Conservation (phyloP, 2,329 filamentous ascomycete genomes). For the Microdochium nivale region DNA sequence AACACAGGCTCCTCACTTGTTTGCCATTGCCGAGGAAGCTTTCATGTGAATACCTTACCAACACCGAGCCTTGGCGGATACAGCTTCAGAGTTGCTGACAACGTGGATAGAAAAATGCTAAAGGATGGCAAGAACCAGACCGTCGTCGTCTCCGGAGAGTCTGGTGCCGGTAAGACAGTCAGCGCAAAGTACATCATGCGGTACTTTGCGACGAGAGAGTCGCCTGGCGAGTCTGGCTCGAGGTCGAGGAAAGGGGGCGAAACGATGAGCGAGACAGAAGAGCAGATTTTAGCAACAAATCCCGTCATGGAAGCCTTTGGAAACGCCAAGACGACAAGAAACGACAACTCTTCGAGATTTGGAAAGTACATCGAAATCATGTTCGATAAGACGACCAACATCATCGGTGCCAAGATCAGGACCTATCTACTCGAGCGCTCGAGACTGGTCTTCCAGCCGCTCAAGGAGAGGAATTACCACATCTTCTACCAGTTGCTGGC, state of each 20-base stretch:
- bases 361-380: slow-evolving; percentile 99
- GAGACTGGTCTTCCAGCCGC: slow-evolving; percentile 89
- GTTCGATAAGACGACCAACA: slow-evolving; percentile 92
- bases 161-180: slow-evolving; percentile 96
- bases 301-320: slow-evolving; percentile 99
- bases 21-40: slow-evolving; percentile 97
- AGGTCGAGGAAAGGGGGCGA: slow-evolving; percentile 68
- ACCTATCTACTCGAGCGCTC: slow-evolving; percentile 94
- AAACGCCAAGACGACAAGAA: slow-evolving; percentile 98
- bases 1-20: slow-evolving; percentile 94
- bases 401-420: slow-evolving; percentile 94
- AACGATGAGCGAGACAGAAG: slow-evolving; percentile 93
- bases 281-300: slow-evolving; percentile 96
- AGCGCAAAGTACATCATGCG: slow-evolving; percentile 99
- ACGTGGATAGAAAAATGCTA: slow-evolving; percentile 72
- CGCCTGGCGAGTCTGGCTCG: slow-evolving; percentile 76
- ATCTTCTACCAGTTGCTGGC: slow-evolving; percentile 97
- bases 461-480: slow-evolving; percentile 98
- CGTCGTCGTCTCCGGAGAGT: slow-evolving; percentile 97
- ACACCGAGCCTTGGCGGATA: not conserved
- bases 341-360: slow-evolving; percentile 98
- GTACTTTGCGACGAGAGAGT: slow-evolving; percentile 96
- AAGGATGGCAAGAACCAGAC: slow-evolving; percentile 95
- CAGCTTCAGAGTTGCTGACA: slow-evolving; percentile 25
- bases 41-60: slow-evolving; percentile 63